Evolutionary conservation across 495 filamentous ascomycete species (phyloP).

Genomic region (Tuber magnatum): DNA sequence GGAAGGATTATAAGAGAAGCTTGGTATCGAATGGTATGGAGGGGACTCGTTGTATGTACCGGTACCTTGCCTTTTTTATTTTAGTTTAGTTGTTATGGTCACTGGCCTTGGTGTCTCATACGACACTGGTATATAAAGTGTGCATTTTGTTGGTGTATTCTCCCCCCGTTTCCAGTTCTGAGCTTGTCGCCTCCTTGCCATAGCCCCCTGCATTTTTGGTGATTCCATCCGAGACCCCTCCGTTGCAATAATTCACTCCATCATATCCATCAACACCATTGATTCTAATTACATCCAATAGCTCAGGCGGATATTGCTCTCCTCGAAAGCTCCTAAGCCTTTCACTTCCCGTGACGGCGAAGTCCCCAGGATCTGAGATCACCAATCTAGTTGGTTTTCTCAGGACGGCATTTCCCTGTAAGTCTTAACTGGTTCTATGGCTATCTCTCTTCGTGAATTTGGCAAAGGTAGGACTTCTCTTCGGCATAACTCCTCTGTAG

Average conservation of each 20-base stretch:
- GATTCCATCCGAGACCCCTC: constrained; percentile 47
- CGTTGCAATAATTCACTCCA: constrained; percentile 71
- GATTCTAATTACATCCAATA: constrained; percentile 46
- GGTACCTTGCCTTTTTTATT: background rate
- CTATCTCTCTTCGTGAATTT: constrained; percentile 10
- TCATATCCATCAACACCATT: constrained; percentile 75
- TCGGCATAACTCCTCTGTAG: constrained; percentile 23
- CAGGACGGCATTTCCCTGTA: constrained; percentile 31
- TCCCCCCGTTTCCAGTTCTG: constrained; percentile 27
- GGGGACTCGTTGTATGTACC: no score
- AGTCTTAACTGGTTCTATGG: constrained; percentile 18
- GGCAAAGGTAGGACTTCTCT: constrained; percentile 7
- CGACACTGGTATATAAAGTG: no score
- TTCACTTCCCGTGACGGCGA: constrained; percentile 30
- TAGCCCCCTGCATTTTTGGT: constrained; percentile 22
- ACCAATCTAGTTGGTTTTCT: constrained; percentile 44
- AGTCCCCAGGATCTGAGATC: constrained; percentile 55
- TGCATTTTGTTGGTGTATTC: constrained; percentile 26
- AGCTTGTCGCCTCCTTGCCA: background rate
- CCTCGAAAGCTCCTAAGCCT: constrained; percentile 26
- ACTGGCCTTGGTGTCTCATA: background rate
- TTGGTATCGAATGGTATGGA: no score
- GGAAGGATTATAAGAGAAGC: no score
- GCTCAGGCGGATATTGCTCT: background rate
- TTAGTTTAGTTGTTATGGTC: background rate